Conservation (phyloP, 495 filamentous ascomycete genomes). For the Extremus antarcticus region DNA sequence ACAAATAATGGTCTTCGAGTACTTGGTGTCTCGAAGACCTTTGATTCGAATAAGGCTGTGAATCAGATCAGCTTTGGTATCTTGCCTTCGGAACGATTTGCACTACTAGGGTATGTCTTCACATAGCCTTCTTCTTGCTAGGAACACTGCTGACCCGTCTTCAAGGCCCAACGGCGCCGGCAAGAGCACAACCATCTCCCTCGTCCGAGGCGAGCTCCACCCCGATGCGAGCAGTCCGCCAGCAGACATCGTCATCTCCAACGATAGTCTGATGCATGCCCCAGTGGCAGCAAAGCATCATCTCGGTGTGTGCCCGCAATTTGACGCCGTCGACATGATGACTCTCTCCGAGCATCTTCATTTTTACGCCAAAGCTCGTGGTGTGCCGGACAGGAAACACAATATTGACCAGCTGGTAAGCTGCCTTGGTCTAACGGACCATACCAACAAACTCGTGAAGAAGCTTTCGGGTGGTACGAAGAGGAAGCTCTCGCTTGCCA, state of each 20-base stretch:
- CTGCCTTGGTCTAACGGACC: neutral
- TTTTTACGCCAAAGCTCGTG: slow-evolving; percentile 58
- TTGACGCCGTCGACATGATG: slow-evolving; percentile 50
- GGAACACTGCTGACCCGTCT: neutral
- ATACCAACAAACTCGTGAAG: neutral
- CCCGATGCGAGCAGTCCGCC: slow-evolving; percentile 2
- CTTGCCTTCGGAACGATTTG: slow-evolving; percentile 26
- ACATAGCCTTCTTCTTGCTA: neutral
- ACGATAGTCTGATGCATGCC: slow-evolving; percentile 6
- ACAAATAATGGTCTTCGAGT: slow-evolving; percentile 17
- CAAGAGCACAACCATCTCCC: slow-evolving; percentile 20
- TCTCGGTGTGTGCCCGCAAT: slow-evolving; percentile 25
- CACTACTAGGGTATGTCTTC: no score
- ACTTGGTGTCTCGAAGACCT: slow-evolving; percentile 25
- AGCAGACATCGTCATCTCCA: slow-evolving; percentile 10
- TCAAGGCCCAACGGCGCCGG: slow-evolving; percentile 14
- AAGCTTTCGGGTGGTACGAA: slow-evolving; percentile 46
- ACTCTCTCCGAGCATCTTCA: slow-evolving; percentile 55
- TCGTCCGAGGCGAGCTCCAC: slow-evolving; percentile 20
- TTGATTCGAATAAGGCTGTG: slow-evolving; percentile 26
- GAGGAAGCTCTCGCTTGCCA: slow-evolving; percentile 42
- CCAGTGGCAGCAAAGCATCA: slow-evolving; percentile 10
- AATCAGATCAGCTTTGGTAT: slow-evolving; percentile 32
- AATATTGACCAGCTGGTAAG: slow-evolving; percentile 33
- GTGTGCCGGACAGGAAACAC: slow-evolving; percentile 46